Percentiles rank a stretch among this genome's conserved stretches.
These are phyloP conservation scores for Echites panduratus DNA, from an alignment of 257 asterid species.

Conservation along the genomic window DNA sequence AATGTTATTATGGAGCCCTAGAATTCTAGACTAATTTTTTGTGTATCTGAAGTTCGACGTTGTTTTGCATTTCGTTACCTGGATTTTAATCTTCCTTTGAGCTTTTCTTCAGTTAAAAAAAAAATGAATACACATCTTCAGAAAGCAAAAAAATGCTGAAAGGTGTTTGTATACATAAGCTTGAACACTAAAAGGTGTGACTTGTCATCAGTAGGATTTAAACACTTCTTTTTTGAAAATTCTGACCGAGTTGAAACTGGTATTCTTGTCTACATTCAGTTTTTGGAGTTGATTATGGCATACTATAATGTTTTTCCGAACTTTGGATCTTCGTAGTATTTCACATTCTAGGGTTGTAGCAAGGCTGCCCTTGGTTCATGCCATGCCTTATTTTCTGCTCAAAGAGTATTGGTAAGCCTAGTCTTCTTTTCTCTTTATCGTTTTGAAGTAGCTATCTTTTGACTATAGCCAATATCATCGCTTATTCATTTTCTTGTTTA, in stretches of 20 bases:
- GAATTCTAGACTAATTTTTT: not conserved
- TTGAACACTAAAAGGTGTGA: not conserved
- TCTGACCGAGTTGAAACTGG: not conserved
- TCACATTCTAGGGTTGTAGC: not conserved
- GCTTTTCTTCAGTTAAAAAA: not conserved
- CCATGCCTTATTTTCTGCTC: not conserved
- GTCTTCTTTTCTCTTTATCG: not conserved
- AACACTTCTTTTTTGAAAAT: not conserved
- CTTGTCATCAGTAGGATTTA: not conserved
- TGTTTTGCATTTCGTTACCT: not conserved
- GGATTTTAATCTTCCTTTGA: not conserved
- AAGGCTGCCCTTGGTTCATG: not conserved
- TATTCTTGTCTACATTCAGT: not conserved
- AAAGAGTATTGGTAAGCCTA: not conserved
- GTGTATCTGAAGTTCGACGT: not conserved
- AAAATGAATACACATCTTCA: not conserved
- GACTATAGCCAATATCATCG: not conserved
- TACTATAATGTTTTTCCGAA: not conserved
- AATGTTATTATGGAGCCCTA: not conserved
- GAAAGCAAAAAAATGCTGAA: not conserved
- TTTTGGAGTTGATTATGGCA: not conserved
- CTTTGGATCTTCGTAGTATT: not conserved
- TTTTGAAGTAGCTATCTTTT: not conserved
- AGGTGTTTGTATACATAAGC: not conserved
- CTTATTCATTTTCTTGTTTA: slow-evolving; percentile 1